Base-by-base conservation (phyloP, 192 early-diverging fungal genomes). In the Coemansia aciculifera region DNA sequence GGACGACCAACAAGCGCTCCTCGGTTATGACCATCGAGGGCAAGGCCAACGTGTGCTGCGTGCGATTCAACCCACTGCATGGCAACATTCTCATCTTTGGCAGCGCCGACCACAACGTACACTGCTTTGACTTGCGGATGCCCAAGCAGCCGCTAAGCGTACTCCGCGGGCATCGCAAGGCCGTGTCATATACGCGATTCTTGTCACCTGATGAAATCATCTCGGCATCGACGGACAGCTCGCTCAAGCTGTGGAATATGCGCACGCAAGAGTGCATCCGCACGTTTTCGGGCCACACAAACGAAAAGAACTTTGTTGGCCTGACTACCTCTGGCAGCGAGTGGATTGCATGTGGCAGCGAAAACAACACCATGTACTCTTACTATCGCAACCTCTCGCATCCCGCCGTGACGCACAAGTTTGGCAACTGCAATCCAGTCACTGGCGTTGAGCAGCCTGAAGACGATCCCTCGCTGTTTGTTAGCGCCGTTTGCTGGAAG, bases 241-340 rank as follows among this genome's bases (percentile, higher is more conserved):
- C 93, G 5, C 88, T 98, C 23, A 92, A 92, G 73, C 81, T 93
- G 39, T 98, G 97, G 97, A 86, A 87, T 59, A 74, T 90, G 31
- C 64, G 75, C 54, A 67, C 78, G 21, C 80, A 82, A 67, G 72
- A 70, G 66, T 93, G 89, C 59, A 72, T 85, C 5, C 81, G 93
- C 29, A 91, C 91, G 15, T 98, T 86, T 76, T 77, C 84, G 7
- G 96, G 96, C 6, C 97, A 98, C 72, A 52, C 81, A 9, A 98
- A 98, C 68, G 94, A 96, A 69, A 95, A 93, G 83, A 97, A 97
- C 83, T 98, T 98, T 93, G 97, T 97, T 5, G 97, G 97, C 2
- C 82, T 98, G 64, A 90, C 89, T 27, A 85, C 90, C 6, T 89
- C 89, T 57, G 74, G 63, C 10, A 84, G 84, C 13, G 93, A 97